phyloP scores from a whole-genome alignment of 2,329 filamentous ascomycete species.

The Scedosporium dehoogii region DNA sequence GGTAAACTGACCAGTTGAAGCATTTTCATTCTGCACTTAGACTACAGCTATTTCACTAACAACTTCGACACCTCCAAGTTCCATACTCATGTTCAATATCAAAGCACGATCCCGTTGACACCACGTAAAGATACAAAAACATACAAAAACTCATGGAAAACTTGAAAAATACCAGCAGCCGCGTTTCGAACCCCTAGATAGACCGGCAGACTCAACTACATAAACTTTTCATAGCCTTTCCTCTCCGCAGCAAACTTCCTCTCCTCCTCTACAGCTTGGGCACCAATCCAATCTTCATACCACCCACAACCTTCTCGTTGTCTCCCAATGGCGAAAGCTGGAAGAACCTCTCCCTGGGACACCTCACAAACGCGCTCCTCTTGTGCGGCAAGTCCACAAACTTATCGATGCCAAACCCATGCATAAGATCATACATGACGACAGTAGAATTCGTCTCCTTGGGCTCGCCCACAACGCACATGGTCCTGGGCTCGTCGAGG shows the following conservation, averaged over 20 bases:
- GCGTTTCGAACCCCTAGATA: no score
- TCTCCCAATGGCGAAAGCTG: slow-evolving; percentile 50
- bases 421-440: slow-evolving; percentile 63
- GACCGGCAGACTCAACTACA: no score
- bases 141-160: no score
- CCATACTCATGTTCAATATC: no score
- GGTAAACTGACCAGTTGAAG: not conserved
- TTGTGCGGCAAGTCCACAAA: slow-evolving; percentile 65
- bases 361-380: slow-evolving; percentile 56
- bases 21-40: not conserved
- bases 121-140: no score
- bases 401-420: slow-evolving; percentile 63
- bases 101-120: no score
- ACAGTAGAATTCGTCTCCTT: slow-evolving; percentile 61
- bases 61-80: no score
- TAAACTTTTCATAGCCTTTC: no score
- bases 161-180: no score
- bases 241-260: not conserved
- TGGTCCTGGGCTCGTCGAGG: slow-evolving; percentile 50
- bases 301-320: slow-evolving; percentile 45
- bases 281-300: slow-evolving; percentile 41
- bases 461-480: slow-evolving; percentile 56
- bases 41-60: no score
- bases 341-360: slow-evolving; percentile 59
- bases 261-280: slow-evolving; percentile 35